A percentile compares a stretch with the other conserved stretches of the same genome.
Conservation (phyloP, 768 basidiomycete genomes). For the Rhizopogon roseolus region DNA sequence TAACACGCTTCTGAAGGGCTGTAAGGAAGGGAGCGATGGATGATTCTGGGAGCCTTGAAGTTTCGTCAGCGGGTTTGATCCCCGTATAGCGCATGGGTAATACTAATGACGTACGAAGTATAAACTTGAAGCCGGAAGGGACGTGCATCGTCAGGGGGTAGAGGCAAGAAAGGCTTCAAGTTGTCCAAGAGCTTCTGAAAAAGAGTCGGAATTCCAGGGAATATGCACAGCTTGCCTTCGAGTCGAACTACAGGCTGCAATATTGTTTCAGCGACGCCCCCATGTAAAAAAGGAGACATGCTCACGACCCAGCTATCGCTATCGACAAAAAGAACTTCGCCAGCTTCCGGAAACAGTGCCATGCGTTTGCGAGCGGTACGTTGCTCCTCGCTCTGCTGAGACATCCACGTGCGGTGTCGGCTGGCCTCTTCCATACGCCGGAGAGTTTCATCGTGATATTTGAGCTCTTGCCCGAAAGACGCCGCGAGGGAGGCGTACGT, state of each 20-base stretch:
- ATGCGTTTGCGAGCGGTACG: conserved; percentile 75
- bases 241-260: conserved; percentile 82
- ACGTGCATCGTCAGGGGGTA: conserved; percentile 70
- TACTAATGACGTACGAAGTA: conserved; percentile 51
- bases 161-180: conserved; percentile 69
- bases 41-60: conserved; percentile 65
- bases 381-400: conserved; percentile 70
- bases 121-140: conserved; percentile 81
- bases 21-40: conserved; percentile 86
- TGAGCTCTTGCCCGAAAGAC: conserved; percentile 70
- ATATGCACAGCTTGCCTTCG: conserved; percentile 81
- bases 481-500: conserved; percentile 86
- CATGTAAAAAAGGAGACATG: conserved; percentile 3
- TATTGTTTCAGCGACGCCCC: neutral
- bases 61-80: neutral
- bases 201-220: conserved; percentile 86
- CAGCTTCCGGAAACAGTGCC: conserved; percentile 80
- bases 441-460: conserved; percentile 75
- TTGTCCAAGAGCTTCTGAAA: conserved; percentile 79
- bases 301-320: conserved; percentile 84
- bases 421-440: conserved; percentile 62
- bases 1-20: conserved; percentile 66
- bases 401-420: conserved; percentile 51
- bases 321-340: conserved; percentile 77
- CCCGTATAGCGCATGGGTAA: no score